Percentiles rank a stretch among this genome's conserved stretches.
phyloP scores from a whole-genome alignment of 1,284 basidiomycete genomes.

The Apiotrichum siamense region DNA sequence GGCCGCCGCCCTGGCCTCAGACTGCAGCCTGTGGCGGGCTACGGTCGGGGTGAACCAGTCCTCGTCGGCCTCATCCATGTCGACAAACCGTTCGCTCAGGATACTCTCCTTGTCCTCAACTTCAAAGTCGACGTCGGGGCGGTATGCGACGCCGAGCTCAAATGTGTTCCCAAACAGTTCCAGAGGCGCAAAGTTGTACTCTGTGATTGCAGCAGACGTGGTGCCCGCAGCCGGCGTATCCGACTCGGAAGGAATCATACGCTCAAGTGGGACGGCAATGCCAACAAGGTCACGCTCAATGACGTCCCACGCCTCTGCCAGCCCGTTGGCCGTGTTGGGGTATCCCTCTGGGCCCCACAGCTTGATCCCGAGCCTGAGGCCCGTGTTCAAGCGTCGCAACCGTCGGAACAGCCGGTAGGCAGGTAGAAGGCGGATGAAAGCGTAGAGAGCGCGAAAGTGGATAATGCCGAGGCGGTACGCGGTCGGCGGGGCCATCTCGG shows the following conservation, averaged over 20 bases:
- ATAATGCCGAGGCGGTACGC: constrained; percentile 42
- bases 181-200: constrained; percentile 33
- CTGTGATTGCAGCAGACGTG: constrained; percentile 4
- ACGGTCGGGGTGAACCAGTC: constrained; percentile 48
- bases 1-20: constrained; percentile 12
- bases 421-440: constrained; percentile 39
- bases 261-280: constrained; percentile 31
- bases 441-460: constrained; percentile 42
- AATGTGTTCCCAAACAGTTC: constrained; percentile 40
- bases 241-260: constrained; percentile 15
- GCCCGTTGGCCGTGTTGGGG: constrained; percentile 22
- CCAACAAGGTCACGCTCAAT: constrained; percentile 43
- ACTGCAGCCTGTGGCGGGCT: constrained; percentile 27
- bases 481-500: constrained; percentile 33
- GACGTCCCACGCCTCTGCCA: constrained; percentile 40
- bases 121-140: constrained; percentile 40
- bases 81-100: constrained; percentile 39
- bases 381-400: constrained; percentile 35
- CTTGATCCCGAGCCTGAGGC: constrained; percentile 43
- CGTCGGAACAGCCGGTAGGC: constrained; percentile 39
- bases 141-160: constrained; percentile 29
- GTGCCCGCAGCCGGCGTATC: constrained; percentile 5
- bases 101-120: constrained; percentile 44
- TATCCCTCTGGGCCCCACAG: constrained; percentile 43
- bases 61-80: constrained; percentile 47